A percentile compares a stretch with the other conserved stretches of the same genome.
Evolutionary conservation across 805 yeast species (phyloP).

Genomic region (Sugiyamaella smithiae): DNA sequence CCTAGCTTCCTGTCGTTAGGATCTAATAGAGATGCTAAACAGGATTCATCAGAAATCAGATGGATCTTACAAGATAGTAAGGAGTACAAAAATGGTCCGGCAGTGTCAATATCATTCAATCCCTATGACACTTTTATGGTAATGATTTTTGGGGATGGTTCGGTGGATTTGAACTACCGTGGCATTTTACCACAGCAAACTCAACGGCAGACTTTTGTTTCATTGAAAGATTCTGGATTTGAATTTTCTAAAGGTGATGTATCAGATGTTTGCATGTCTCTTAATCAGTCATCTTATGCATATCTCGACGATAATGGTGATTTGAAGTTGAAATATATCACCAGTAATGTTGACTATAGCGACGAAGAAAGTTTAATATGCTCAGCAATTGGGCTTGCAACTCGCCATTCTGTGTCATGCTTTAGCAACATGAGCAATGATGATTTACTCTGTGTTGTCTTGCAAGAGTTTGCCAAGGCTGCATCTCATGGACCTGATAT

Average conservation of each 20-base stretch:
- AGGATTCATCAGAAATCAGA: conserved; percentile 13
- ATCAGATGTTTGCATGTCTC: conserved; percentile 32
- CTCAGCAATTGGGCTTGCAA: conserved; percentile 57
- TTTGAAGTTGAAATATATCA: conserved; percentile 22
- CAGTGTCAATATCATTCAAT: conserved; percentile 4
- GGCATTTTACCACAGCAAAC: conserved; percentile 13
- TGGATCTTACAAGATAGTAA: conserved; percentile 14
- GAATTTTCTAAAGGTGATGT: conserved; percentile 20
- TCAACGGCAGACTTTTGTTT: conserved; percentile 18
- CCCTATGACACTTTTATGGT: conserved; percentile 19
- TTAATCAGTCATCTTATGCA: conserved; percentile 32
- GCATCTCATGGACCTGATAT: conserved; percentile 31
- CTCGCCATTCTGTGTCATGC: conserved; percentile 66
- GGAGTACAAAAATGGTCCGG: conserved; percentile 4
- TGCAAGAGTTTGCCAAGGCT: conserved; percentile 28
- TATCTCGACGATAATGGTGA: conserved; percentile 18
- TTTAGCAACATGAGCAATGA: conserved; percentile 65
- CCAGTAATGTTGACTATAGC: conserved; percentile 6
- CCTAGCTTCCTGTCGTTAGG: conserved; percentile 21
- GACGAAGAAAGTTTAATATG: conserved; percentile 13
- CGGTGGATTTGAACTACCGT: conserved; percentile 19
- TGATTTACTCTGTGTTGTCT: conserved; percentile 58
- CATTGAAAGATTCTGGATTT: conserved; percentile 22
- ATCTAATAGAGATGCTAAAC: conserved; percentile 10
- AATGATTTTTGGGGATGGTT: conserved; percentile 18